phyloP scores from a whole-genome alignment of 106 monocot species.

The Triglochin maritima region DNA sequence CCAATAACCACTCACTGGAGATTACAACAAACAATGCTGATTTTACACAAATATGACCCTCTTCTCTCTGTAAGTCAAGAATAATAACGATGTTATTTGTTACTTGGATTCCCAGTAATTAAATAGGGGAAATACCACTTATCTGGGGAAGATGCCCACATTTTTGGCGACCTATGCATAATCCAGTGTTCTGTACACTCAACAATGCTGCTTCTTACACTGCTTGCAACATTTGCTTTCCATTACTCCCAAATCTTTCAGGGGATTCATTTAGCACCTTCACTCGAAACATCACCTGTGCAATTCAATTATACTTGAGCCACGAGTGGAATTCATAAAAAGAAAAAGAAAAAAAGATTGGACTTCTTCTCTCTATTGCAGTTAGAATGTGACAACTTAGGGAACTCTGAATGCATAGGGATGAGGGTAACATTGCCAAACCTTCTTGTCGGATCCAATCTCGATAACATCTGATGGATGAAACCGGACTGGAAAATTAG shows the following conservation, averaged over 20 bases:
- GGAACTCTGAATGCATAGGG: neutral
- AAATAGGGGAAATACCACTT: neutral
- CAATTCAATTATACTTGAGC: neutral
- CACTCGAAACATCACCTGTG: constrained; percentile 56
- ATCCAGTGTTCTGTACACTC: constrained; percentile 1
- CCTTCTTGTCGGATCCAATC: constrained; percentile 87
- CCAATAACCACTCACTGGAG: too few species aligned
- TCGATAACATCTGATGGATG: constrained; percentile 68
- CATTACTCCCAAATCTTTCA: constrained; percentile 8
- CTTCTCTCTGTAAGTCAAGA: neutral
- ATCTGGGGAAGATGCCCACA: neutral
- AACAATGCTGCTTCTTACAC: constrained; percentile 20
- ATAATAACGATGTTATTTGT: neutral
- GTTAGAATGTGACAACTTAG: neutral
- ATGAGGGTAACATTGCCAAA: constrained; percentile 7
- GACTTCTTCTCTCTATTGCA: neutral
- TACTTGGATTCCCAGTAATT: neutral
- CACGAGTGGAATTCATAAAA: neutral
- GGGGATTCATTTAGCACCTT: constrained; percentile 47
- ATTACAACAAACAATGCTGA: too few species aligned
- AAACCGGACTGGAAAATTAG: constrained; percentile 60
- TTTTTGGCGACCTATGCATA: neutral
- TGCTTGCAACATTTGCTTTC: constrained; percentile 27
- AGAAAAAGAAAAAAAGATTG: neutral
- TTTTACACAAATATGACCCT: neutral